A percentile compares a stretch with the other conserved stretches of the same genome.
These are phyloP conservation scores for Picochlorum sp. DNA, from an alignment of 139 green algal species.

Conservation along the genomic window DNA sequence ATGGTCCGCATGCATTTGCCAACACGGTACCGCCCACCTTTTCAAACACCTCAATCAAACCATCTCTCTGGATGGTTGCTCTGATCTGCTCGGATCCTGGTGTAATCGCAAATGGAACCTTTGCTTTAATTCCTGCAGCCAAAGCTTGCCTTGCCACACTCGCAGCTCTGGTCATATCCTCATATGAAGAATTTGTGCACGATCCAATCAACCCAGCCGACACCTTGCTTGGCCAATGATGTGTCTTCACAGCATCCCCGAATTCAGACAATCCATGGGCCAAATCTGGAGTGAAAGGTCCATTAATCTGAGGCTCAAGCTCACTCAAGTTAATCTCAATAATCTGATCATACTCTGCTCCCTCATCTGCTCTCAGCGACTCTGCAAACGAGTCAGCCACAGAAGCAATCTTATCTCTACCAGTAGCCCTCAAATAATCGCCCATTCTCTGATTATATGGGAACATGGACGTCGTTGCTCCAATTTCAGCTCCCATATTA, in stretches of 20 bases:
- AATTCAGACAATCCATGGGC: slow-evolving; percentile 75
- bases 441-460: slow-evolving; percentile 85
- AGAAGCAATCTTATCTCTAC: slow-evolving; percentile 47
- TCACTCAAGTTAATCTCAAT: slow-evolving; percentile 89
- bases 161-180: slow-evolving; percentile 86
- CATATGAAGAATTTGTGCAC: slow-evolving; percentile 90
- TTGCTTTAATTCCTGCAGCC: slow-evolving; percentile 72
- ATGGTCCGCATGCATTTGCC: slow-evolving; percentile 88
- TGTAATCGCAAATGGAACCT: slow-evolving; percentile 90
- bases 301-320: slow-evolving; percentile 93
- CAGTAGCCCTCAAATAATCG: slow-evolving; percentile 85
- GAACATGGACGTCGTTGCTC: slow-evolving; percentile 92
- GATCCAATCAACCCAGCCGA: slow-evolving; percentile 83
- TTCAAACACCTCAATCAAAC: slow-evolving; percentile 81
- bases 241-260: slow-evolving; percentile 56
- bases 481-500: slow-evolving; percentile 97
- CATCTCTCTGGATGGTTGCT: slow-evolving; percentile 85
- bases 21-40: slow-evolving; percentile 91
- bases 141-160: slow-evolving; percentile 75
- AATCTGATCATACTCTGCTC: slow-evolving; percentile 81
- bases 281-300: slow-evolving; percentile 90
- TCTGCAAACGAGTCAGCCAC: slow-evolving; percentile 66
- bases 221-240: slow-evolving; percentile 66
- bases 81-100: slow-evolving; percentile 87
- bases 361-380: slow-evolving; percentile 66